Percentiles rank a stretch among this genome's conserved stretches.
Conservation (phyloP, 2,329 filamentous ascomycete species). For the Huntiella decipiens region DNA sequence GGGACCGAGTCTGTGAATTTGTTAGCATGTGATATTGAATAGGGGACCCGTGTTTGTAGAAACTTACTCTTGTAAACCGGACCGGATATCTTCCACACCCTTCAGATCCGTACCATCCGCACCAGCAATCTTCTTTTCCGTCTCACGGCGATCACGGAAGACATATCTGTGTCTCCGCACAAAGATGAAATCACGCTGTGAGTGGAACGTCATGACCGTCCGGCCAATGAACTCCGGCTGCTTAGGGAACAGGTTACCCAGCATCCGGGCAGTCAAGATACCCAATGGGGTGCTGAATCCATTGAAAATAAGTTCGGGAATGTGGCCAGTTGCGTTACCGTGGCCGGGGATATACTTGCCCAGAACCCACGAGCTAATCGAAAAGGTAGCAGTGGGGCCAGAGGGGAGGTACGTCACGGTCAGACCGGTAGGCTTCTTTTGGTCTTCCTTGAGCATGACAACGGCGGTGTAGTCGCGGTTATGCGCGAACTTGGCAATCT, state of each 20-base stretch:
- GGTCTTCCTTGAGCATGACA: slow-evolving; percentile 72
- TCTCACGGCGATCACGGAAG: slow-evolving; percentile 71
- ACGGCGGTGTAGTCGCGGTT: slow-evolving; percentile 72
- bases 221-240: slow-evolving; percentile 68
- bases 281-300: slow-evolving; percentile 90
- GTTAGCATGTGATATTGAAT: slow-evolving; percentile 1
- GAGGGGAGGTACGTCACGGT: slow-evolving; percentile 68
- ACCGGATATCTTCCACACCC: slow-evolving; percentile 69
- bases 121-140: slow-evolving; percentile 70
- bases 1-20: slow-evolving; percentile 36
- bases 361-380: slow-evolving; percentile 75
- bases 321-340: slow-evolving; percentile 72
- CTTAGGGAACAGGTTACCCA: slow-evolving; percentile 42
- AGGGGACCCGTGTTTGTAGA: not conserved
- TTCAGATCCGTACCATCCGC: slow-evolving; percentile 67
- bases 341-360: slow-evolving; percentile 77
- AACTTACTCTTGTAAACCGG: slow-evolving; percentile 59
- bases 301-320: slow-evolving; percentile 78
- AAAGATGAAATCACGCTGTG: slow-evolving; percentile 93
- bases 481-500: slow-evolving; percentile 71
- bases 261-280: slow-evolving; percentile 68
- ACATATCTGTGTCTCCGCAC: slow-evolving; percentile 77
- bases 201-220: slow-evolving; percentile 83
- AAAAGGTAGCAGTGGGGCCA: slow-evolving; percentile 87
- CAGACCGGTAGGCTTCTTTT: slow-evolving; percentile 64